Evolutionary conservation across 495 filamentous ascomycete species (phyloP).

Genomic region (Daldinia vernicosa): DNA sequence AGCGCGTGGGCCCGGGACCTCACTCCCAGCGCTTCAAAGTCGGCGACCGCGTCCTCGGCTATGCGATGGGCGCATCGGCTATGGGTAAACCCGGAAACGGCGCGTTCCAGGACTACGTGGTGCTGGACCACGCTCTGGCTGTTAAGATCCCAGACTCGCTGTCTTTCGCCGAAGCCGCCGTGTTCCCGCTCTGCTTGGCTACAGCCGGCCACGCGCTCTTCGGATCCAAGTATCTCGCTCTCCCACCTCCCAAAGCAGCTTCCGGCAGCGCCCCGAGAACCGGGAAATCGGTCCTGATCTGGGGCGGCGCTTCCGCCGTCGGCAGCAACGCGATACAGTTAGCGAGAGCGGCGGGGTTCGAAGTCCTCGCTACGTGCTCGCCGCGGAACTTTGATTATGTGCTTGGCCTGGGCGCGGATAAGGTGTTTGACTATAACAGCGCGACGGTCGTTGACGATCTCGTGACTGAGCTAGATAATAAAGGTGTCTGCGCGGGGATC

Average conservation of each 20-base stretch:
- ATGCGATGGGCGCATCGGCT: constrained; percentile 19
- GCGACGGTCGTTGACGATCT: constrained; percentile 44
- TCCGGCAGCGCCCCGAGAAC: constrained; percentile 44
- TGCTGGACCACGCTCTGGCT: constrained; percentile 26
- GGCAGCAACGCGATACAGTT: constrained; percentile 71
- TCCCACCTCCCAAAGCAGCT: constrained; percentile 16
- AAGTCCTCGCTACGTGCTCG: constrained; percentile 65
- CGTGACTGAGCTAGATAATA: constrained; percentile 31
- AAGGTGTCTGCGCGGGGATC: constrained; percentile 28
- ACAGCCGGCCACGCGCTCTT: constrained; percentile 60
- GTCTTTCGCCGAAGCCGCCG: constrained; percentile 51
- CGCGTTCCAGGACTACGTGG: constrained; percentile 51
- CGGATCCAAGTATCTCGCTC: constrained; percentile 47
- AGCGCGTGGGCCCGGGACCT: constrained; percentile 48
- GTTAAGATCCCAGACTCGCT: constrained; percentile 53
- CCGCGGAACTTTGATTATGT: constrained; percentile 55
- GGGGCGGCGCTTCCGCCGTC: constrained; percentile 67
- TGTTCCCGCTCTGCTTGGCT: constrained; percentile 58
- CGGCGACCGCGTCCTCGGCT: constrained; percentile 52
- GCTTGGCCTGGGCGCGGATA: constrained; percentile 28
- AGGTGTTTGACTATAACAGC: constrained; percentile 55
- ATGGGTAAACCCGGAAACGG: background rate
- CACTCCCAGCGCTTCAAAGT: constrained; percentile 52
- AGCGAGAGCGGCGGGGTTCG: constrained; percentile 64
- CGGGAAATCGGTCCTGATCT: constrained; percentile 52